These are phyloP conservation scores for Fusarium hainanense DNA, from an alignment of 2,329 filamentous ascomycete genomes.

Conservation along the genomic window DNA sequence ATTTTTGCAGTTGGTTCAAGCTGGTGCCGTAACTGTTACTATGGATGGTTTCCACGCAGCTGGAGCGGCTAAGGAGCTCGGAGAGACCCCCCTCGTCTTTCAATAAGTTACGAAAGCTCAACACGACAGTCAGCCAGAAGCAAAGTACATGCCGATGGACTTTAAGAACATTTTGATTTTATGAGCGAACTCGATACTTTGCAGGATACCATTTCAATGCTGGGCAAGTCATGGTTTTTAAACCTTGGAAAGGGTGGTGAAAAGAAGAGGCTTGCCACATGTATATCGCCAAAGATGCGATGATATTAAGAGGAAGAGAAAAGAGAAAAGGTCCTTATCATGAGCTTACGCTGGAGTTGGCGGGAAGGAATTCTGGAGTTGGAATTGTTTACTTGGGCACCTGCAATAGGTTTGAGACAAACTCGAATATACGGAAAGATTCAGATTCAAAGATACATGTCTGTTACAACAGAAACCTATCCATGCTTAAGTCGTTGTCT, in stretches of 20 bases:
- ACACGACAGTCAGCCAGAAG: neutral
- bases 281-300: constrained; percentile 7
- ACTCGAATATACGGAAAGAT: constrained; percentile 23
- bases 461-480: constrained; percentile 20
- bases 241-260: neutral
- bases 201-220: constrained; percentile 13
- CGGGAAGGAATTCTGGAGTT: constrained; percentile 39
- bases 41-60: constrained; percentile 82
- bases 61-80: constrained; percentile 50
- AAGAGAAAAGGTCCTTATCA: constrained; percentile 33
- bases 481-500: constrained; percentile 32
- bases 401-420: constrained; percentile 32
- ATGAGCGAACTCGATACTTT: constrained; percentile 34
- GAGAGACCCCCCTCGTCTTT: constrained; percentile 46
- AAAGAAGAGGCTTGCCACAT: neutral
- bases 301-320: constrained; percentile 9
- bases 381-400: constrained; percentile 22
- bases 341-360: constrained; percentile 43
- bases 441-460: constrained; percentile 26
- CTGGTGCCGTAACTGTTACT: constrained; percentile 89
- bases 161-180: constrained; percentile 23
- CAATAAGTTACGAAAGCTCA: constrained; percentile 17
- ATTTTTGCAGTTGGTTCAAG: constrained; percentile 81
- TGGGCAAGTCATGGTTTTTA: neutral
- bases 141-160: neutral